Conservation (phyloP, 495 filamentous ascomycete species). For the Trichocladium antarcticum region DNA sequence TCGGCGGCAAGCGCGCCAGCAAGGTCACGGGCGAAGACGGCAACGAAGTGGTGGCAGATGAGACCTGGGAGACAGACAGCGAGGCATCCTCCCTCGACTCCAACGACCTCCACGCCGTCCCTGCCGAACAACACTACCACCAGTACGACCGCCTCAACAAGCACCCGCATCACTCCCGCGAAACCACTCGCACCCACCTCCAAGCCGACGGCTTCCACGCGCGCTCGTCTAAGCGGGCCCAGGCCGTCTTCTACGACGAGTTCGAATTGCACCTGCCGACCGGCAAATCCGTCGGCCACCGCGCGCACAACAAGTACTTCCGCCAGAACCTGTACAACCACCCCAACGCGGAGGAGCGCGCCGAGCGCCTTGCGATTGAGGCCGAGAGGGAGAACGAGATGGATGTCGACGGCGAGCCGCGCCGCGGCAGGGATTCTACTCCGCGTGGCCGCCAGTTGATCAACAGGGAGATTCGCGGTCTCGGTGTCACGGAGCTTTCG, state of each 20-base stretch:
- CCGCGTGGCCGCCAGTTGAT: conserved; percentile 18
- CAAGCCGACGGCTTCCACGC: conserved; percentile 63
- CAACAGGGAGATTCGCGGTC: conserved; percentile 18
- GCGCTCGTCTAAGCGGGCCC: conserved; percentile 50
- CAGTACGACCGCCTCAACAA: conserved; percentile 49
- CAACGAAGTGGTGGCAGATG: conserved; percentile 27
- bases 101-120: conserved; percentile 59
- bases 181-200: conserved; percentile 54
- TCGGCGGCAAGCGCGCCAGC: conserved; percentile 40
- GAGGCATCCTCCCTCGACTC: conserved; percentile 73
- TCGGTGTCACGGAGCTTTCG: conserved; percentile 13
- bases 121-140: conserved; percentile 51
- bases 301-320: conserved; percentile 74
- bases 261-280: conserved; percentile 90
- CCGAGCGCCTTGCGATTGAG: conserved; percentile 46
- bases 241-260: conserved; percentile 75
- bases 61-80: conserved; percentile 80
- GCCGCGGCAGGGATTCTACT: neutral
- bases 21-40: conserved; percentile 40
- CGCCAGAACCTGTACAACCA: conserved; percentile 85
- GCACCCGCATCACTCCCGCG: conserved; percentile 54
- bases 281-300: conserved; percentile 81
- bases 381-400: conserved; percentile 22
- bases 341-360: conserved; percentile 57
- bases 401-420: conserved; percentile 16